These are phyloP conservation scores for Quercus agrifolia DNA, from an alignment of 306 rosid genomes.

Conservation along the genomic window DNA sequence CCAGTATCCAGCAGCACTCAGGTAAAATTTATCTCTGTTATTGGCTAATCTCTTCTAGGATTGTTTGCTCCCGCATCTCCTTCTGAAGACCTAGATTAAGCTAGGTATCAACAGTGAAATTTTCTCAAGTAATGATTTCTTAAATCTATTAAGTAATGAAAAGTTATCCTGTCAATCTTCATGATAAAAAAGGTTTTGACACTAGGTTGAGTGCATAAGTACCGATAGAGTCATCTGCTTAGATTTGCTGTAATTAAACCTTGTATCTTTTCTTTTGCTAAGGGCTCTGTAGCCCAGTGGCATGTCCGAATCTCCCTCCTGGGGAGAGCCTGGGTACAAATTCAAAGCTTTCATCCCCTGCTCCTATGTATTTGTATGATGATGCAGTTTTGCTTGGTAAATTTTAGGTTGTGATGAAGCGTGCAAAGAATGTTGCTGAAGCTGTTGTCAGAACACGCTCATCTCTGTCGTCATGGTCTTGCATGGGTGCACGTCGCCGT, in stretches of 20 bases:
- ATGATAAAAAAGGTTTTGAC: background rate
- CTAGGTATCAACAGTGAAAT: background rate
- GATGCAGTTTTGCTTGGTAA: constrained; percentile 18
- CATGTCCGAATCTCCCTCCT: too few relatives aligned
- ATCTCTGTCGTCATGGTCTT: constrained; percentile 87
- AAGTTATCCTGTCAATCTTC: background rate
- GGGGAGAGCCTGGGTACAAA: too few relatives aligned
- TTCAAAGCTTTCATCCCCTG: background rate
- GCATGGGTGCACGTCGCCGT: constrained; percentile 94
- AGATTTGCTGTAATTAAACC: background rate
- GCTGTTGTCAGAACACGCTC: constrained; percentile 94
- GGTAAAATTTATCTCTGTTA: constrained; percentile 40
- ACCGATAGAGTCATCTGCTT: background rate
- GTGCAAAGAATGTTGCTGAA: constrained; percentile 91
- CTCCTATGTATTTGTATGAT: background rate
- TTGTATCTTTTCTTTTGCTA: background rate
- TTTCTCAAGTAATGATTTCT: background rate
- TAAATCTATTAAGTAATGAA: background rate
- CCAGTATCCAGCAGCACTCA: constrained; percentile 93
- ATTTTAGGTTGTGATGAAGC: constrained; percentile 78
- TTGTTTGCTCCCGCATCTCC: background rate
- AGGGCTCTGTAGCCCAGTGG: too few relatives aligned
- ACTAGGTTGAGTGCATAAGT: background rate
- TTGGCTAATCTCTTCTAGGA: background rate
- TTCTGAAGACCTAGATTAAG: background rate